A percentile compares a stretch with the other conserved stretches of the same genome.
Conservation (phyloP, 495 filamentous ascomycete genomes). For the Bryoglossum gracile region DNA sequence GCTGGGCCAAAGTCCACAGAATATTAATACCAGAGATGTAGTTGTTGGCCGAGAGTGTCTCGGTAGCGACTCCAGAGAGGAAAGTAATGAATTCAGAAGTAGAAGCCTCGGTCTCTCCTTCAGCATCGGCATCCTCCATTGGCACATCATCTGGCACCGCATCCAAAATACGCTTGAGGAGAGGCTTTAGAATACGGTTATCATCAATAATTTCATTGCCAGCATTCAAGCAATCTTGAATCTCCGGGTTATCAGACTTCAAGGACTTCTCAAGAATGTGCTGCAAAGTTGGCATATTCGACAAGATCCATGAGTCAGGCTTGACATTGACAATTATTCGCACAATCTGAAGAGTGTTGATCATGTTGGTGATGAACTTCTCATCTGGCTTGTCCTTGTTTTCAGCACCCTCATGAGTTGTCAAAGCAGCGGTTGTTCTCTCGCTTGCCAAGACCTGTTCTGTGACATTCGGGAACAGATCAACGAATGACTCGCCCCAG, state of each 20-base stretch:
- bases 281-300: conserved; percentile 67
- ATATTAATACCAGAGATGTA: conserved; percentile 84
- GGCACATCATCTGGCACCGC: conserved; percentile 82
- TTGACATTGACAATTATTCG: conserved; percentile 81
- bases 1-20: conserved; percentile 81
- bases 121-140: conserved; percentile 85
- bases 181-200: conserved; percentile 52
- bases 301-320: conserved; percentile 79
- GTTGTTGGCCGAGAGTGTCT: conserved; percentile 68
- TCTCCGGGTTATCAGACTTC: conserved; percentile 76
- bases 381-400: conserved; percentile 85
- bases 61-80: conserved; percentile 72
- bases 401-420: conserved; percentile 47
- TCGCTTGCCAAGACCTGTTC: conserved; percentile 72
- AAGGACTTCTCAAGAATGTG: conserved; percentile 86
- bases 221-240: conserved; percentile 84
- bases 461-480: conserved; percentile 82
- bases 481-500: conserved; percentile 79
- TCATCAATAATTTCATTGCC: conserved; percentile 59
- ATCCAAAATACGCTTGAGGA: conserved; percentile 74
- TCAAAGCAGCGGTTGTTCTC: conserved; percentile 60
- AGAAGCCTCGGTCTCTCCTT: conserved; percentile 61
- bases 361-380: conserved; percentile 68
- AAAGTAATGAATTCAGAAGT: conserved; percentile 76
- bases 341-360: conserved; percentile 89